A percentile compares a stretch with the other conserved stretches of the same genome.
phyloP scores from a whole-genome alignment of 75 land plant species.

The Cunninghamia lanceolata region DNA sequence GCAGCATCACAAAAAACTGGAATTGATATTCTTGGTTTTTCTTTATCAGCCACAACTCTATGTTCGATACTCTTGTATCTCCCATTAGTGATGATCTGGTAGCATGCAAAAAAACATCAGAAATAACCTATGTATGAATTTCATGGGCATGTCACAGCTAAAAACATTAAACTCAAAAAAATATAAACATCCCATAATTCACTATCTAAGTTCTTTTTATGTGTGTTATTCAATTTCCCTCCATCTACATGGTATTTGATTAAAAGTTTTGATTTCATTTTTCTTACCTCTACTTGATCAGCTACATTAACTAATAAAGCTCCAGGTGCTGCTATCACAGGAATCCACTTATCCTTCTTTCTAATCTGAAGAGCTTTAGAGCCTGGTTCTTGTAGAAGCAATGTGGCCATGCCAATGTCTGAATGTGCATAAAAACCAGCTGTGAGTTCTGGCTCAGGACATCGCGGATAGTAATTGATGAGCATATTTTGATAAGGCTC shows the following conservation, averaged over 20 bases:
- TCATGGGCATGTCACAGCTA: background rate
- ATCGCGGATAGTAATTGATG: slow-evolving; percentile 54
- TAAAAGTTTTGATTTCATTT: no score
- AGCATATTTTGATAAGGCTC: slow-evolving; percentile 16
- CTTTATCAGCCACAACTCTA: slow-evolving; percentile 6
- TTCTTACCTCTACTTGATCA: slow-evolving; percentile 54
- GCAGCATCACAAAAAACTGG: slow-evolving; percentile 7
- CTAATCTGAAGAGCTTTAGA: slow-evolving; percentile 49
- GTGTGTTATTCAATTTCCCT: no score
- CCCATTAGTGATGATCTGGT: slow-evolving; percentile 14
- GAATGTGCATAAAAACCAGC: slow-evolving; percentile 46
- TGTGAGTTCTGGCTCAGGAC: slow-evolving; percentile 54
- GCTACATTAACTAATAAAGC: slow-evolving; percentile 59
- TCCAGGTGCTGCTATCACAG: slow-evolving; percentile 46
- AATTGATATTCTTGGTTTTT: slow-evolving; percentile 1
- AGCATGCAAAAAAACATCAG: background rate
- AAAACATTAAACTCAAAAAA: background rate
- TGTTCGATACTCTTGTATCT: slow-evolving; percentile 15
- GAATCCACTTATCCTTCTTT: slow-evolving; percentile 34
- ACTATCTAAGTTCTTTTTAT: background rate
- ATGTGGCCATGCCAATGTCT: slow-evolving; percentile 49
- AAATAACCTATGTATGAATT: background rate
- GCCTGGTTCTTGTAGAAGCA: slow-evolving; percentile 39
- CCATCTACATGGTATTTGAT: no score
- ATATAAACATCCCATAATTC: background rate